phyloP scores from a whole-genome alignment of 208 protist species.

The Leishmania tropica region DNA sequence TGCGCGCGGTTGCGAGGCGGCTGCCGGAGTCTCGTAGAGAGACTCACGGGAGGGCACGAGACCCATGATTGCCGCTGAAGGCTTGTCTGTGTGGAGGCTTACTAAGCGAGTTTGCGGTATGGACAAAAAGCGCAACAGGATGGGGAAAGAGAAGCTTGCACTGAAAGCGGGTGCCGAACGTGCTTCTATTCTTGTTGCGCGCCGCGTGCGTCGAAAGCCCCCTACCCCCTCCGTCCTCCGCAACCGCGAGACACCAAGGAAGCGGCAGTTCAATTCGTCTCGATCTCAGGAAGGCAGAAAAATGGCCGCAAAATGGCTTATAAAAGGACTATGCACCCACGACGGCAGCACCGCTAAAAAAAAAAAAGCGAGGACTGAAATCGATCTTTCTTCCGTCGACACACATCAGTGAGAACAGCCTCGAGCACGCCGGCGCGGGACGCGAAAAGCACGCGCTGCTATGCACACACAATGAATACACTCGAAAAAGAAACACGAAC shows the following conservation, averaged over 20 bases:
- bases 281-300: not conserved
- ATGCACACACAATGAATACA: not conserved
- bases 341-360: not conserved
- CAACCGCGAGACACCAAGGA: not conserved
- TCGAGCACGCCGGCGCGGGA: not conserved
- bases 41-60: constrained; percentile 29
- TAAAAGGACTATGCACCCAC: not conserved
- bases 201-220: not conserved
- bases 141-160: not conserved
- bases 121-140: not conserved
- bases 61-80: constrained; percentile 20
- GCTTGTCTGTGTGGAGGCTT: not conserved
- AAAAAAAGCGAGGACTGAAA: not conserved
- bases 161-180: not conserved
- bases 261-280: not conserved
- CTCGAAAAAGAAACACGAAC: not conserved
- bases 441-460: not conserved
- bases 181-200: too few species aligned
- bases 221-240: too few species aligned
- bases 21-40: constrained; percentile 7
- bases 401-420: not conserved
- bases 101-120: not conserved
- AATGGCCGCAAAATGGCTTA: too few species aligned
- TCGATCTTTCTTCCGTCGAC: not conserved
- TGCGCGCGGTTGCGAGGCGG: not conserved